These are phyloP conservation scores for Cardamine occulta DNA, from an alignment of 345 rosid species.

Conservation along the genomic window DNA sequence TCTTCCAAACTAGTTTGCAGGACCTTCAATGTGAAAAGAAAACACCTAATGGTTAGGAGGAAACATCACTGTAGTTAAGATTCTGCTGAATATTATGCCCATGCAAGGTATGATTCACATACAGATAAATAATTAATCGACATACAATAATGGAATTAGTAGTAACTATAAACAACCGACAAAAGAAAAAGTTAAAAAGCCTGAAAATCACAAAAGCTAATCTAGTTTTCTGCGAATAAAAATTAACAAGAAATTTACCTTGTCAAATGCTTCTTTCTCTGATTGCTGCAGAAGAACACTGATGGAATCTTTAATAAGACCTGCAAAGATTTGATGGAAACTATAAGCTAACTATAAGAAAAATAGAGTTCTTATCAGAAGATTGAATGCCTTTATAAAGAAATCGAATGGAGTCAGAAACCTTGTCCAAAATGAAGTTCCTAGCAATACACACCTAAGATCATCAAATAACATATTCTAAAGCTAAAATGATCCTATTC, in stretches of 20 bases:
- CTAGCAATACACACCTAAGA: background rate
- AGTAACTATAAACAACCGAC: background rate
- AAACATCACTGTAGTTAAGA: background rate
- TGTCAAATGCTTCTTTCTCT: constrained; percentile 77
- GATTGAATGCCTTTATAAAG: too few relatives aligned
- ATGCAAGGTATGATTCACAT: background rate
- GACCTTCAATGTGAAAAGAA: constrained; percentile 34
- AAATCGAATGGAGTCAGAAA: background rate
- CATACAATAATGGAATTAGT: background rate
- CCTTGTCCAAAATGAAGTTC: background rate
- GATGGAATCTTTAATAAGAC: constrained; percentile 67
- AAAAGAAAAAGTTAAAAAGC: background rate
- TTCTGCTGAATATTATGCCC: background rate
- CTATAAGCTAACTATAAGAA: background rate
- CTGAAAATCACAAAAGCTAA: background rate
- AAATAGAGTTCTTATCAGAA: too few relatives aligned
- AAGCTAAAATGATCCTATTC: background rate
- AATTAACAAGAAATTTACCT: constrained; percentile 33
- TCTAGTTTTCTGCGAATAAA: background rate
- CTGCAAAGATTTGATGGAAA: constrained; percentile 45
- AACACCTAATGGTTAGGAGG: background rate
- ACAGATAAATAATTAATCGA: background rate
- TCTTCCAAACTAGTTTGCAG: constrained; percentile 67
- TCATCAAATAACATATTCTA: background rate
- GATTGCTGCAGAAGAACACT: constrained; percentile 64